Conservation (phyloP, 2,329 filamentous ascomycete species). For the Gyromitra esculenta region DNA sequence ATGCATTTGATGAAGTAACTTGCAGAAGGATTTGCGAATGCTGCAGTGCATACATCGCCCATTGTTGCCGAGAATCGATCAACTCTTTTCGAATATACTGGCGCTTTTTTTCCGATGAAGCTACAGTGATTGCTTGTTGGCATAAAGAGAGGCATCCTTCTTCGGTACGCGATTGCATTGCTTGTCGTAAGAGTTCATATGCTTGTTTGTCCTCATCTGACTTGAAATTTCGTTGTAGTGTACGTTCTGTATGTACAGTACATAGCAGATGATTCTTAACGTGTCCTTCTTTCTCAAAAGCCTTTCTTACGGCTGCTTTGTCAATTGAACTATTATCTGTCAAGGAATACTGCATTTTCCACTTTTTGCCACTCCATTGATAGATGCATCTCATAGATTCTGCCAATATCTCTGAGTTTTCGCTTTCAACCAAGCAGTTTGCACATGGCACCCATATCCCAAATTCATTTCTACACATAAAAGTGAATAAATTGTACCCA, state of each 20-base stretch:
- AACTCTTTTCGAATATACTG: neutral
- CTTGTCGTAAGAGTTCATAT: neutral
- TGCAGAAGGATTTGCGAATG: slow-evolving; percentile 1
- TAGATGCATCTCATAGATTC: slow-evolving; percentile 39
- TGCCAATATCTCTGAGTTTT: slow-evolving; percentile 34
- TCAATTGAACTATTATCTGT: slow-evolving; percentile 30
- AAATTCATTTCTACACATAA: slow-evolving; percentile 21
- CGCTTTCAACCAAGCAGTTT: slow-evolving; percentile 6
- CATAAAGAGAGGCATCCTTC: neutral
- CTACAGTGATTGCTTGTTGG: neutral
- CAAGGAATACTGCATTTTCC: slow-evolving; percentile 28
- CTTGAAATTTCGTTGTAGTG: neutral
- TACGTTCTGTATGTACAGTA: slow-evolving; percentile 25
- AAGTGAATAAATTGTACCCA: slow-evolving; percentile 30
- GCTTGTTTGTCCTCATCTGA: neutral
- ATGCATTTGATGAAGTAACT: slow-evolving; percentile 15
- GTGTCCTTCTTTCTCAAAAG: slow-evolving; percentile 17
- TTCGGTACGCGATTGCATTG: neutral
- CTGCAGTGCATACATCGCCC: neutral
- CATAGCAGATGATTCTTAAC: slow-evolving; percentile 22
- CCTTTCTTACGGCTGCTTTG: slow-evolving; percentile 14
- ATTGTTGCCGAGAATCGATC: neutral
- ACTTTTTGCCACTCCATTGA: neutral
- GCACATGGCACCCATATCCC: slow-evolving; percentile 15
- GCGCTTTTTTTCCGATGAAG: slow-evolving; percentile 2